Base-by-base conservation (phyloP, 345 rosid genomes). In the Sisymbrium irio region DNA sequence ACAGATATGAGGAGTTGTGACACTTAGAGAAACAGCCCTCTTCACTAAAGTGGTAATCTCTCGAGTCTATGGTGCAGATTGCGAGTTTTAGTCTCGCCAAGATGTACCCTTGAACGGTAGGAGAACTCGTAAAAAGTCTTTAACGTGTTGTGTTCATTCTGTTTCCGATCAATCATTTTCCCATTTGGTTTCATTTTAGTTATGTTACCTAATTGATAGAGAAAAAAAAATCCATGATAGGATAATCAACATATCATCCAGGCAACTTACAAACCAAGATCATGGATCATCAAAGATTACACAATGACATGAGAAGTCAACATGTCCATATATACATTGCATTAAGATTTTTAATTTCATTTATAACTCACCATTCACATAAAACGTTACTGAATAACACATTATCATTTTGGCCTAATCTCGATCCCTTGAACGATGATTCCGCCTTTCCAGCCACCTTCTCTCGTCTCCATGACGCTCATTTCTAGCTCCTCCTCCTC, bases 401-500 rank as follows among this genome's bases (percentile, higher is more conserved):
- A 19, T 47, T 0, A 19, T 46, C 10, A 14, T 56, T 64, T 77
- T 4, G 92, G 94, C 75, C 87, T 82, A 56, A 90, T 67, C 69
- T 88, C 92, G 19, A 90, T 78, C 32, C 94, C 87, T 33, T 83
- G 78, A 64, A 84, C 45, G 10, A 86, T 22, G 11, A 86, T 73
- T 5, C 94, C 89, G 0, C 82, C 77, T 79, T 84, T 88, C 87
- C 85, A 80, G n/a, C 62, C 36, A 12, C 86, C 81, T 2, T 58
- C 78, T 1, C 27, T 69, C 0, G 81, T 58, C 82, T 87, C 94
- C 71, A 71, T 14, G 51, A 90, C 69, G 6, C 80, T 76, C 79
- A 84, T 74, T 35, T 83, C 76, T 47, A 88, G 63, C n/a, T 85
- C 89, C 33, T 75, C 92, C n/a, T 85, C 89, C 33, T 75, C 92